A percentile compares a stretch with the other conserved stretches of the same genome.
phyloP scores from a whole-genome alignment of 345 rosid genomes.

The Arabidopsis suecica region DNA sequence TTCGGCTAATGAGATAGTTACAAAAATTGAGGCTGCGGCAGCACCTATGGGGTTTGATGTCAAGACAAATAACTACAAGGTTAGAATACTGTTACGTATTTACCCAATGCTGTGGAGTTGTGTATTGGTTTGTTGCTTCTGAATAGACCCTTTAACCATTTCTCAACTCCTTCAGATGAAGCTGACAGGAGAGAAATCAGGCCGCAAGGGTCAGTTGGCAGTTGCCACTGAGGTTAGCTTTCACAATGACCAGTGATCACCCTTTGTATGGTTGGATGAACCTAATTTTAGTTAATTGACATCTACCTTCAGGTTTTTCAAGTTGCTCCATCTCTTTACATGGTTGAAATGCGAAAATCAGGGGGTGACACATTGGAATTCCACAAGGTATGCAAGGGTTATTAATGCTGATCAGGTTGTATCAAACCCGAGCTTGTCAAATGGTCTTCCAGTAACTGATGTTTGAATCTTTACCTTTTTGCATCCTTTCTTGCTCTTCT shows the following conservation, averaged over 20 bases:
- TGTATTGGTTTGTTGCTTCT: not conserved
- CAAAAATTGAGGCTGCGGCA: constrained; percentile 90
- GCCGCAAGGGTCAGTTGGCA: constrained; percentile 98
- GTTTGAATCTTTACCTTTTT: constrained; percentile 8
- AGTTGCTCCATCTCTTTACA: constrained; percentile 96
- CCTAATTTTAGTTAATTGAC: not conserved
- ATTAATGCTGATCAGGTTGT: not conserved
- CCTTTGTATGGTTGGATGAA: constrained; percentile 9
- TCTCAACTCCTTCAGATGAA: constrained; percentile 62
- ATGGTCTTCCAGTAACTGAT: constrained; percentile 7
- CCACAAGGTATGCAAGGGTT: constrained; percentile 68
- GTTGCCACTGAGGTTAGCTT: constrained; percentile 84
- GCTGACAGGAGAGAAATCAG: constrained; percentile 89
- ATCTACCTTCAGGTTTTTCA: constrained; percentile 69
- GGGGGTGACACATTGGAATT: constrained; percentile 98
- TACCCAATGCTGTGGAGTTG: not conserved
- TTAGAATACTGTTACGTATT: constrained; percentile 32
- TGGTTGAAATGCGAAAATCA: constrained; percentile 95
- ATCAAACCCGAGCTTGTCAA: constrained; percentile 1
- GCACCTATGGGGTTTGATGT: constrained; percentile 91
- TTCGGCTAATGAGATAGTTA: constrained; percentile 85
- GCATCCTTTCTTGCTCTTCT: not conserved
- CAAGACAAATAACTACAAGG: constrained; percentile 94
- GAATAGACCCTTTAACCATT: constrained; percentile 8
- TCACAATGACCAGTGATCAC: constrained; percentile 17